A percentile compares a stretch with the other conserved stretches of the same genome.
phyloP scores from a whole-genome alignment of 2,329 filamentous ascomycete species.

The Phaeosphaeriaceae sp. region DNA sequence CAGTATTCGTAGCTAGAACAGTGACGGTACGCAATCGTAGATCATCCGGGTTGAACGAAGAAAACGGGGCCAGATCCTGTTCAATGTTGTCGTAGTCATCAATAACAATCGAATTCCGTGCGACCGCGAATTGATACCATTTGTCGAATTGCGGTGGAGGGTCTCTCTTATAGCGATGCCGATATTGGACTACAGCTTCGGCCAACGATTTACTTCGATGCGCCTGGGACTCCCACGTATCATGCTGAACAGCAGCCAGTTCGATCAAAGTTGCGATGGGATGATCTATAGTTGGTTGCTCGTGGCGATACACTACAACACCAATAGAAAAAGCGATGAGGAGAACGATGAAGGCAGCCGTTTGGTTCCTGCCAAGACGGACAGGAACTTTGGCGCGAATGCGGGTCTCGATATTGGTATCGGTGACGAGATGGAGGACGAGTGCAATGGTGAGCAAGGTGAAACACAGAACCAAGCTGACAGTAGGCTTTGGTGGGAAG shows the following conservation, averaged over 20 bases:
- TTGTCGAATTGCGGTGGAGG: constrained; percentile 66
- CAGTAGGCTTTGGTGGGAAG: constrained; percentile 44
- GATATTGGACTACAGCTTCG: constrained; percentile 60
- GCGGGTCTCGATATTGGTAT: constrained; percentile 37
- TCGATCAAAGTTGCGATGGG: constrained; percentile 63
- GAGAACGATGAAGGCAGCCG: constrained; percentile 44
- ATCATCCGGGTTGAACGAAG: constrained; percentile 57
- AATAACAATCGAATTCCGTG: constrained; percentile 59
- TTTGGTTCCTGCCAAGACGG: constrained; percentile 42
- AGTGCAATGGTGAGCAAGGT: constrained; percentile 41
- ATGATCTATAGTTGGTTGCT: constrained; percentile 54
- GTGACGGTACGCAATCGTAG: constrained; percentile 61
- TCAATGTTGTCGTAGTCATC: constrained; percentile 68
- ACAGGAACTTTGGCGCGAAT: constrained; percentile 36
- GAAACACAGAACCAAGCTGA: constrained; percentile 36
- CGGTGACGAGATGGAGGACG: constrained; percentile 36
- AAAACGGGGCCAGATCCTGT: constrained; percentile 63
- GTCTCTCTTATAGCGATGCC: constrained; percentile 58
- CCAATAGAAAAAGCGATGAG: constrained; percentile 48
- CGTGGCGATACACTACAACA: constrained; percentile 45
- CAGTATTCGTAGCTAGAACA: constrained; percentile 60
- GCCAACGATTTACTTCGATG: constrained; percentile 55
- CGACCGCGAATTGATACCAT: constrained; percentile 64
- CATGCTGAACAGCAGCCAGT: constrained; percentile 55
- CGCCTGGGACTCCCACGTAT: constrained; percentile 57